Evolutionary conservation across 2,329 filamentous ascomycete species (phyloP).

Genomic region (Phyllosticta capitalensis): DNA sequence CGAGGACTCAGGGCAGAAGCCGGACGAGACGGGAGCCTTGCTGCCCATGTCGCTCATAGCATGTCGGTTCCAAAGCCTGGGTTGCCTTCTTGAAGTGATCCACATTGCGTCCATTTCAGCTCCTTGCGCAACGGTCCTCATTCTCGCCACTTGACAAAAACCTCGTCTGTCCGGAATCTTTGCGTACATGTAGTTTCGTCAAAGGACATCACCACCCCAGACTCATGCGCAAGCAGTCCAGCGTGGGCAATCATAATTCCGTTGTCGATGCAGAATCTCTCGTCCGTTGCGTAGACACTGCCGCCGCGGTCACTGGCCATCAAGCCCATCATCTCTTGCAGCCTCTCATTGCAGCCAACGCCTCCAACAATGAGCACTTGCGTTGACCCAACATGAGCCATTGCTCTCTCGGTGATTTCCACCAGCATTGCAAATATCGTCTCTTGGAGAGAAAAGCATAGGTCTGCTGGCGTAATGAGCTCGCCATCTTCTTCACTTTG

Average conservation of each 20-base stretch:
- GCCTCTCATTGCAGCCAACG: constrained; percentile 85
- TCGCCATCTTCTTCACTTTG: constrained; percentile 41
- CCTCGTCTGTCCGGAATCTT: constrained; percentile 42
- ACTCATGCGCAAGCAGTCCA: constrained; percentile 74
- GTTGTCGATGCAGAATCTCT: constrained; percentile 97
- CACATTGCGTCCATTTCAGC: no score
- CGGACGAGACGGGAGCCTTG: no score
- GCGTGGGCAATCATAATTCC: constrained; percentile 99
- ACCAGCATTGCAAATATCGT: constrained; percentile 96
- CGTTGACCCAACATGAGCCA: constrained; percentile 87
- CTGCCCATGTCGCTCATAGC: no score
- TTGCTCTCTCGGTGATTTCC: constrained; percentile 94
- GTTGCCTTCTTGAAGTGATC: no score
- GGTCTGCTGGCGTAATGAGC: constrained; percentile 65
- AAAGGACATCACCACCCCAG: constrained; percentile 66
- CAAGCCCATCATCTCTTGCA: constrained; percentile 97
- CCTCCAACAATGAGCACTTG: constrained; percentile 94
- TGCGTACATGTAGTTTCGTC: constrained; percentile 65
- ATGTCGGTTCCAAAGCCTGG: no score
- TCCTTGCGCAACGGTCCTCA: constrained; percentile 16
- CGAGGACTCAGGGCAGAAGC: no score
- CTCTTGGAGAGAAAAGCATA: constrained; percentile 93
- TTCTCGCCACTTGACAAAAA: constrained; percentile 41
- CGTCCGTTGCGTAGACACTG: constrained; percentile 88
- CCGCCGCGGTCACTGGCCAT: constrained; percentile 88